Evolutionary conservation across 768 basidiomycete species (phyloP), one percentile per base, ranked within the genome.

Genomic region (Podaxis mareebaensis): DNA sequence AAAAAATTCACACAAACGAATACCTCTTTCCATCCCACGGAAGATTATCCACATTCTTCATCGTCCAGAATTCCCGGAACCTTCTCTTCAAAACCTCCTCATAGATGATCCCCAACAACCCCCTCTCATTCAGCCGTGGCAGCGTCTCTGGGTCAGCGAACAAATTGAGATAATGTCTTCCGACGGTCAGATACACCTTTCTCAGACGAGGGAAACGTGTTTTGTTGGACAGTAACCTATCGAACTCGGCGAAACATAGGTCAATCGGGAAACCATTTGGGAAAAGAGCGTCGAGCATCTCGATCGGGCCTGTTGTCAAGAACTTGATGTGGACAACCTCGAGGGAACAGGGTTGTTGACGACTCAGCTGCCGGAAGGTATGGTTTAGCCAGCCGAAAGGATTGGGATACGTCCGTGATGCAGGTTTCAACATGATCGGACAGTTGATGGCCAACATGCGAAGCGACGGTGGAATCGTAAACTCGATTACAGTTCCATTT

Each of bases 371-470:
- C 6, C 54, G 54, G 6, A 62, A 42, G 12, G 61, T 62, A 24
- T 56, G 54, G 20, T 17, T 62, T 8, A 62, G 61, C 42, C 44
- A 62, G 36, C 53, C 58, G 10, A 59, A 59, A 2, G 48, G 46
- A 24, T 59, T 59, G 7, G 58, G 48, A 17, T 49, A 59, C 4
- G 20, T 56, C 10, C 61, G 28, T 10, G 61, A 62, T 39, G 53
- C 53, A 11, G 61, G 61, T 39, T 62, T 62, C 12, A 62, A 36
- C 30, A 62, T 62, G 42, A 62, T 38, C 10, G 61, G 61, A 40
- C 61, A 62, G 8, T 62, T 62, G 61, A 62, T 62, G n/a, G 61
- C 61, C 15, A 62, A 28, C 13, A 52, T 62, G 15, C 61, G 61
- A 8, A 62, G 44, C 1, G 53, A 46, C 3, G 61, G 33, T 11